Conservation (phyloP, 176 grass and related monocot genomes). For the Phoenix dactylifera region DNA sequence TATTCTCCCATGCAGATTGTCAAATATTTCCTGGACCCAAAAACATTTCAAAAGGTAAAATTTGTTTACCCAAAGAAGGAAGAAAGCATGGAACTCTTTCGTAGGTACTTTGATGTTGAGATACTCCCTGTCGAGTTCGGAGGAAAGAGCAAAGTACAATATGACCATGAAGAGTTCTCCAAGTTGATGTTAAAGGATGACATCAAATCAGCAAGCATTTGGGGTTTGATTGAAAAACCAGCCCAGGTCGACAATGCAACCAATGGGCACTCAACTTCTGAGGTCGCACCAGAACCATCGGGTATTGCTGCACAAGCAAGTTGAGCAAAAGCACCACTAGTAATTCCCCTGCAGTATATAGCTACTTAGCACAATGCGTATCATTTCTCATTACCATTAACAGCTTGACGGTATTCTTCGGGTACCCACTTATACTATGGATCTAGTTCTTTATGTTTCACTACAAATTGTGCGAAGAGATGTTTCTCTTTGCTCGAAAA, state of each 20-base stretch:
- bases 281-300: constrained; percentile 11
- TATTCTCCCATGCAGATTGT: constrained; percentile 30
- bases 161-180: constrained; percentile 69
- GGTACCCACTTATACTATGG: too few species aligned
- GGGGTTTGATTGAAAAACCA: constrained; percentile 28
- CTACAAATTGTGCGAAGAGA: too few species aligned
- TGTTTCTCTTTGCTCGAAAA: too few species aligned
- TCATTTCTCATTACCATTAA: too few species aligned
- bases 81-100: constrained; percentile 55
- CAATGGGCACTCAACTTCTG: constrained; percentile 9
- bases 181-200: constrained; percentile 72
- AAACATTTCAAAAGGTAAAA: constrained; percentile 48
- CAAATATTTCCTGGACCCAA: constrained; percentile 62
- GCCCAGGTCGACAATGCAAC: neutral
- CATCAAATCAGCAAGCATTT: constrained; percentile 36
- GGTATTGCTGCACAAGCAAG: constrained; percentile 31
- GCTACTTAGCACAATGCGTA: too few species aligned
- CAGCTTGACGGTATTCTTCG: too few species aligned
- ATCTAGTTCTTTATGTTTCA: too few species aligned
- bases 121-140: constrained; percentile 74
- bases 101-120: constrained; percentile 44
- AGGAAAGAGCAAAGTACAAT: constrained; percentile 41
- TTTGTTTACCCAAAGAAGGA: constrained; percentile 64
- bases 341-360: too few species aligned
- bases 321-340: constrained; percentile 13